Base-by-base conservation (phyloP, 2,329 filamentous ascomycete species). In the Penicillium palitans region DNA sequence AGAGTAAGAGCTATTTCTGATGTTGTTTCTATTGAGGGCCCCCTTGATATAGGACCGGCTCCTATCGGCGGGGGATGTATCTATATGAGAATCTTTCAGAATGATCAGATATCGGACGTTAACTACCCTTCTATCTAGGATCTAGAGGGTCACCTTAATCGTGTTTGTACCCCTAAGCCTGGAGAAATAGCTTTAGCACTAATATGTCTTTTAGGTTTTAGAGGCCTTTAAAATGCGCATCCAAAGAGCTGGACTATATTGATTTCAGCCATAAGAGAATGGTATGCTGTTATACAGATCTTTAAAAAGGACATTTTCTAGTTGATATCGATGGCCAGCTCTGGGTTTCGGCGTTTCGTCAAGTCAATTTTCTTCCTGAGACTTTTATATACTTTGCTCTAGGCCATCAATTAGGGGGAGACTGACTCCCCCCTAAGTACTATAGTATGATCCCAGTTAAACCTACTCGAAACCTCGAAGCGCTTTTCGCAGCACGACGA, bases 1-100 rank as follows among this genome's bases (percentile, higher is more conserved):
- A 49, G 47, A 49, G 47, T 33, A 49, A 49, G 47, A 39, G 47
- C 33, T 39, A 49, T 39, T 27, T 49, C 33, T 39, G 21, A 49
- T 39, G 2, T 49, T 49, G 33, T 39, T 27, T 39, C 47, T 27
- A 27, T 49, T 21, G 15, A 49, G 33, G 21, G 27, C 15, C 31
- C 46, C 29, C 19, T 39, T 37, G 21, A 27, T 49, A 49, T 39
- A 39, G 4, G 15, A n/a, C 31, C 46, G 19, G 46, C 33, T 49
- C 46, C 46, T 7, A 15, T 35, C 19, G 46, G 33, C 33, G 46
- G 46, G 31, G 46, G 46, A 13, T 2, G 8, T 49, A 49, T 49
- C 33, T 15, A 49, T 37, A 49, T 49, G 46, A 49, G 19, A 49
- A 49, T 37, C 19, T 49, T 49, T 49, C 39, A 33, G 46, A 21